phyloP scores from a whole-genome alignment of 768 basidiomycete species.

The Tricholomella constricta region DNA sequence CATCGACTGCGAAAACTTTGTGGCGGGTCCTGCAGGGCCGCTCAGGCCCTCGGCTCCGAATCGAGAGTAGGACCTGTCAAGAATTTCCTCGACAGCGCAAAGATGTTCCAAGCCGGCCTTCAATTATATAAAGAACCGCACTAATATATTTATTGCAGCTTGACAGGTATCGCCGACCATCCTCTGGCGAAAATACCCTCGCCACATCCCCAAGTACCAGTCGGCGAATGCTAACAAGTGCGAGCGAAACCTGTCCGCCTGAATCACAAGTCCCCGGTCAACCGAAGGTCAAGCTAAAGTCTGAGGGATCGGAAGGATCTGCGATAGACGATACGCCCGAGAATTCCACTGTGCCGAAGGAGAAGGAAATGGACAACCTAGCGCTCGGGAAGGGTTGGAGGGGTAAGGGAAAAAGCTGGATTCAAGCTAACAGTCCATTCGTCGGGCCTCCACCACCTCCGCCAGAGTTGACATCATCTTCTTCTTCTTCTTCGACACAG shows the following conservation, averaged over 20 bases:
- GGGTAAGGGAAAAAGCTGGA: conserved; percentile 34
- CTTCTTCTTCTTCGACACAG: conserved; percentile 24
- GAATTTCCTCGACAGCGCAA: background rate
- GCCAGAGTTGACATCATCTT: conserved; percentile 28
- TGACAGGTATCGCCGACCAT: conserved; percentile 50
- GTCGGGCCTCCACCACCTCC: conserved; percentile 34
- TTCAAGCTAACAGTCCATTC: conserved; percentile 41
- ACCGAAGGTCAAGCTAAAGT: conserved; percentile 25
- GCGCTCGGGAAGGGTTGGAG: conserved; percentile 17
- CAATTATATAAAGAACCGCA: background rate
- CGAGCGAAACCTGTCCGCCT: background rate
- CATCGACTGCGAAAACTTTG: background rate
- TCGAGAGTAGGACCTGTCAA: background rate
- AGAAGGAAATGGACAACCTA: conserved; percentile 12
- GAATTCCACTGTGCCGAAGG: conserved; percentile 4
- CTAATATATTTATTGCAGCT: conserved; percentile 32
- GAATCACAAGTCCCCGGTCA: conserved; percentile 19
- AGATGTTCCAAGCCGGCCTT: background rate
- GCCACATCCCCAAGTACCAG: conserved; percentile 13
- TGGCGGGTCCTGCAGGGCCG: background rate
- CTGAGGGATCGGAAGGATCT: conserved; percentile 23
- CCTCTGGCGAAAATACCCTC: conserved; percentile 26
- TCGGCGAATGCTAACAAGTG: conserved; percentile 12
- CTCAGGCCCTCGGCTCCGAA: background rate
- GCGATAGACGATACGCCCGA: conserved; percentile 10